phyloP scores from a whole-genome alignment of 805 yeast genomes.

The Monosporozyma aquatica region DNA sequence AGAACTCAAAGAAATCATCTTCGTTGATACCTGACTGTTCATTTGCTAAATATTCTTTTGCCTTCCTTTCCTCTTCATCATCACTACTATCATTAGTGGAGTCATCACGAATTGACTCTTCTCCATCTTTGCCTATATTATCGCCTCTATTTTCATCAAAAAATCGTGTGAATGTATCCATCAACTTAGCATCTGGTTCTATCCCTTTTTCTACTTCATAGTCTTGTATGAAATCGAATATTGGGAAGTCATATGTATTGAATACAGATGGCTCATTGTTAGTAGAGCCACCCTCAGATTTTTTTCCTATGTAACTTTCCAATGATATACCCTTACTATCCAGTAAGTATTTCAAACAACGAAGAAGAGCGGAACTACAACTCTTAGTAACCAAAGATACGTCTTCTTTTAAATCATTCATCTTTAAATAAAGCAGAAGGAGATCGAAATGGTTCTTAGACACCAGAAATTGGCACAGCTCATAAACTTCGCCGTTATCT shows the following conservation, averaged over 20 bases:
- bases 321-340: no score
- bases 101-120: not conserved
- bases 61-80: constrained; percentile 22
- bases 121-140: not conserved
- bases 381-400: constrained; percentile 4
- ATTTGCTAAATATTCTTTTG: constrained; percentile 22
- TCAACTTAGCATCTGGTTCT: constrained; percentile 10
- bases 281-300: no score
- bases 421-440: constrained; percentile 12
- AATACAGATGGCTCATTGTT: not conserved
- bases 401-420: constrained; percentile 7
- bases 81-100: constrained; percentile 30
- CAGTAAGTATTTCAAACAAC: no score
- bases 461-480: not conserved
- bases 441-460: constrained; percentile 12
- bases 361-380: constrained; percentile 11
- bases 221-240: not conserved
- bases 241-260: not conserved
- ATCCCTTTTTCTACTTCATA: constrained; percentile 1
- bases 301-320: no score
- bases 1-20: constrained; percentile 62
- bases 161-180: constrained; percentile 8
- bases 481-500: not conserved
- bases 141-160: constrained; percentile 4
- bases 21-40: constrained; percentile 44